These are phyloP conservation scores for Nitzschia palea DNA, from an alignment of 108 stramenopile species.

Conservation along the genomic window DNA sequence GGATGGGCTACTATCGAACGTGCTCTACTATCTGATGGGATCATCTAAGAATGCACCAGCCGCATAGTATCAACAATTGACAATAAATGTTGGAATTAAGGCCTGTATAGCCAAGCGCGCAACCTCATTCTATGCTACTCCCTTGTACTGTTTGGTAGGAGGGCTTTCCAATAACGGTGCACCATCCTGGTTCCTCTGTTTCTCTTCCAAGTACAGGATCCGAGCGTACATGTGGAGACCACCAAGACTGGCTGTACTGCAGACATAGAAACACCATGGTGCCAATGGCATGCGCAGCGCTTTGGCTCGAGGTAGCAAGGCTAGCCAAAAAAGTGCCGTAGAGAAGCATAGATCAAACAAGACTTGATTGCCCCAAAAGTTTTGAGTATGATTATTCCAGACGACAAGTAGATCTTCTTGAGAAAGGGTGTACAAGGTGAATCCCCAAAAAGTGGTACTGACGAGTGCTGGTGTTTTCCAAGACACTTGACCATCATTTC, in stretches of 20 bases:
- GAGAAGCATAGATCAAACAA: conserved; percentile 4
- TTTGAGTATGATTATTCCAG: conserved; percentile 8
- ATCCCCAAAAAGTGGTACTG: conserved; percentile 7
- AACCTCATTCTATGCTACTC: too few species aligned
- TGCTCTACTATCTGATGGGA: not conserved
- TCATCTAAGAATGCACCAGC: not conserved
- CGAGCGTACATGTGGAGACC: conserved; percentile 9
- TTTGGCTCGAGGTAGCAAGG: conserved; percentile 12
- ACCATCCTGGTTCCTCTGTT: too few species aligned
- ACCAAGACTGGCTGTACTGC: conserved; percentile 8
- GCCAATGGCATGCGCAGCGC: not conserved
- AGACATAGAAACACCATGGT: conserved; percentile 6
- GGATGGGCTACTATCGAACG: not conserved
- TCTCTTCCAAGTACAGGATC: conserved; percentile 12
- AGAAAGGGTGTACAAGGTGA: not conserved
- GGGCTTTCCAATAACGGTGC: too few species aligned
- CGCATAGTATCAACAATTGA: not conserved
- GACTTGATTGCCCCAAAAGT: conserved; percentile 18
- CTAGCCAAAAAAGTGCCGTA: conserved; percentile 1
- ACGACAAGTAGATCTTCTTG: conserved; percentile 6
- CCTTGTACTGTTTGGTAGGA: too few species aligned
- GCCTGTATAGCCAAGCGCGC: too few species aligned
- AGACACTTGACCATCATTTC: not conserved
- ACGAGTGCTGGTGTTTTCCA: conserved; percentile 1
- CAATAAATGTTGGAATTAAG: too few species aligned